Base-by-base conservation (phyloP, 2,329 filamentous ascomycete species). In the Niveomyces coronatus region DNA sequence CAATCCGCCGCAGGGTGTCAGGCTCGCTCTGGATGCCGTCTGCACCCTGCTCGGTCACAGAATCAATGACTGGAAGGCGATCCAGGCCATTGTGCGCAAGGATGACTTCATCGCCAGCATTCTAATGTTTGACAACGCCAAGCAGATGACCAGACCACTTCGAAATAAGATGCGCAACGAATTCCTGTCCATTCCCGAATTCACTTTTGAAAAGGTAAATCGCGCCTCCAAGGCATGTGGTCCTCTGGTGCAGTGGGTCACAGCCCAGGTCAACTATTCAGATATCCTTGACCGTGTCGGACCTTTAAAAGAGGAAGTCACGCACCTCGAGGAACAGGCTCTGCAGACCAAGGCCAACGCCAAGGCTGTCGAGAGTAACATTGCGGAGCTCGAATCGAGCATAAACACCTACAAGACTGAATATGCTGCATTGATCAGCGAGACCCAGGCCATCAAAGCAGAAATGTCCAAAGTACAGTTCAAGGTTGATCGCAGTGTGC, bases 71-170 rank as follows among this genome's bases (percentile, higher is more conserved):
- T 98, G 91, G 91, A 94, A 88, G 66, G 79, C 77, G 10, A 86
- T 96, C 43, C 84, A 93, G 58, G 80, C 74, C 37, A 83, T 96
- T 45, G 79, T 98, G 43, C 85, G 89, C 51, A 78, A 79, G 41
- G 91, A 96, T 53, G 89, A 96, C 55, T 98, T 98, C 62, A 96
- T 98, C 61, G 85, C 87, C 34, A 95, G 85, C 62, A 98, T 98
- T 53, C 84, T 96, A 59, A 87, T 86, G 58, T 98, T 95, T 55
- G 85, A 95, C 67, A 98, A 95, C 53, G 88, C 91, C 61, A 80
- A 71, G 56, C 82, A 91, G 60, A 96, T 98, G 89, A 98, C 89
- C 13, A 82, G 78, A 51, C 64, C 67, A 18, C 71, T 91, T 48
- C 76, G 91, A 35, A 68, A 76, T 49, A 93, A 86, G 69, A 96